These are phyloP conservation scores for Phaffia australis DNA, from an alignment of 768 basidiomycete genomes.

Conservation along the genomic window DNA sequence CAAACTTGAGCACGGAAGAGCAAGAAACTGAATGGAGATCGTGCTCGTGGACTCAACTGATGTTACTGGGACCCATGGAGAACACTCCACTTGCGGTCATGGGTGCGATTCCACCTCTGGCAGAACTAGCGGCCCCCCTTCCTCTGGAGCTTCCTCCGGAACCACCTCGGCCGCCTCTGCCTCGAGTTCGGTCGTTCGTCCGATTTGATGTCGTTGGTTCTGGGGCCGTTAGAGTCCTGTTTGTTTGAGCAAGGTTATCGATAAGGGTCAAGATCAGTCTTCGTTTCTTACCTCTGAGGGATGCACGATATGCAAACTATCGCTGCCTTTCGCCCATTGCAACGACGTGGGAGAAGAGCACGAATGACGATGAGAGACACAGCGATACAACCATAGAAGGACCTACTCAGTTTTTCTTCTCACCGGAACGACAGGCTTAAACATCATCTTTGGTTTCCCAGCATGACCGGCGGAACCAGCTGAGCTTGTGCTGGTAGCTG, in stretches of 20 bases:
- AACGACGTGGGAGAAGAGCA: no score
- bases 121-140: neutral
- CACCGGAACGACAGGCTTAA: conserved; percentile 21
- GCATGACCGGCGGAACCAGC: neutral
- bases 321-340: no score
- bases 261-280: neutral
- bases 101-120: neutral
- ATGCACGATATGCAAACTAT: no score
- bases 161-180: conserved; percentile 11
- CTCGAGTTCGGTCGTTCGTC: conserved; percentile 10
- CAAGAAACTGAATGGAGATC: neutral
- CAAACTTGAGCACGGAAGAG: neutral
- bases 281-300: no score
- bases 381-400: neutral
- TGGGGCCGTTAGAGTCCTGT: neutral
- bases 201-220: conserved; percentile 11
- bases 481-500: no score
- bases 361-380: no score
- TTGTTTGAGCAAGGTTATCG: conserved; percentile 5
- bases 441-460: conserved; percentile 21
- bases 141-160: conserved; percentile 11
- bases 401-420: conserved; percentile 19
- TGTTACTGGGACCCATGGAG: conserved; percentile 14
- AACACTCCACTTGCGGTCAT: conserved; percentile 17
- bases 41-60: neutral